Evolutionary conservation across 805 yeast genomes (phyloP).

Genomic region (Lachancea fermentati): DNA sequence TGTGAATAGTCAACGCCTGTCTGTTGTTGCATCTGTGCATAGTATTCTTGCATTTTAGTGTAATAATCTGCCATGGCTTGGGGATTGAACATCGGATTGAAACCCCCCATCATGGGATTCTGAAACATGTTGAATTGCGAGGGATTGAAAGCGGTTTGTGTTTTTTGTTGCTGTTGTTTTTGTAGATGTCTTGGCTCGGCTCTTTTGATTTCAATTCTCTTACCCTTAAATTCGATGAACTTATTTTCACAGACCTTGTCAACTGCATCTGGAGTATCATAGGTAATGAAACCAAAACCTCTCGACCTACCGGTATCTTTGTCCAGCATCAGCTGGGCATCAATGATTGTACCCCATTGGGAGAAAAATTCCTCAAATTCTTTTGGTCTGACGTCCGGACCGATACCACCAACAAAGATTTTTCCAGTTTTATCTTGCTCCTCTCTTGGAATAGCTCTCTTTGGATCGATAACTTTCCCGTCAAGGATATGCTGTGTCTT

Average conservation of each 20-base stretch:
- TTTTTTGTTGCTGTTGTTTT: constrained; percentile 31
- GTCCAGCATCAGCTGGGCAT: constrained; percentile 95
- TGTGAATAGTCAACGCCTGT: constrained; percentile 33
- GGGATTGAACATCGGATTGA: constrained; percentile 35
- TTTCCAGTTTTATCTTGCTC: constrained; percentile 96
- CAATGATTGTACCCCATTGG: constrained; percentile 85
- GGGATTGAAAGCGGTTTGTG: constrained; percentile 18
- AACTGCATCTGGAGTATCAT: constrained; percentile 90
- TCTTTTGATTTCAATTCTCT: constrained; percentile 75
- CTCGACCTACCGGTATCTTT: constrained; percentile 95
- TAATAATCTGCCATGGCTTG: constrained; percentile 62
- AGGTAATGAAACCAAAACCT: constrained; percentile 96
- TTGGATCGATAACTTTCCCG: constrained; percentile 95
- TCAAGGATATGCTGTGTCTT: constrained; percentile 83
- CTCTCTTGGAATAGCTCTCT: constrained; percentile 94
- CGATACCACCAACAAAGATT: constrained; percentile 95
- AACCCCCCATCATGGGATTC: constrained; percentile 33
- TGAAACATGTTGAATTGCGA: constrained; percentile 27
- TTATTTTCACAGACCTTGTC: constrained; percentile 80
- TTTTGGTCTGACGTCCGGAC: constrained; percentile 85
- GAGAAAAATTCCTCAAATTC: constrained; percentile 84
- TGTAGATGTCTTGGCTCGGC: constrained; percentile 80
- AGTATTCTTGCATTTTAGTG: constrained; percentile 54
- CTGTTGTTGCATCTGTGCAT: constrained; percentile 32
- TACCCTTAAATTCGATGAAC: constrained; percentile 79